A percentile compares a stretch with the other conserved stretches of the same genome.
Conservation (phyloP, 2,329 filamentous ascomycete genomes). For the Fusarium illudens region DNA sequence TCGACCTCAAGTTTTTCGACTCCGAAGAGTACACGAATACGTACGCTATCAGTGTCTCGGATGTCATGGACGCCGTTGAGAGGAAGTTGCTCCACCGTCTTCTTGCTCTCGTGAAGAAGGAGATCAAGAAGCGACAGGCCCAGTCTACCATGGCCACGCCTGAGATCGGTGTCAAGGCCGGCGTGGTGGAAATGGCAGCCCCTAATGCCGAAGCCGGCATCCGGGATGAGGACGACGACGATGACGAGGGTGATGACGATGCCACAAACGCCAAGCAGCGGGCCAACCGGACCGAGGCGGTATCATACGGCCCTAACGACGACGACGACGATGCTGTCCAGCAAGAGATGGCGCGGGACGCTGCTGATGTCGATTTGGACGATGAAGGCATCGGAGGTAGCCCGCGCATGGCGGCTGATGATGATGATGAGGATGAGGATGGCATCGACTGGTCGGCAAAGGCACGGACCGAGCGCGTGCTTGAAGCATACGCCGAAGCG, state of each 20-base stretch:
- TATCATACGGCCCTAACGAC: constrained; percentile 92
- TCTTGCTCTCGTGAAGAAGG: constrained; percentile 73
- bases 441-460: constrained; percentile 52
- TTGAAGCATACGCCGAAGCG: constrained; percentile 70
- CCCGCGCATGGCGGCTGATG: constrained; percentile 52
- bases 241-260: constrained; percentile 79
- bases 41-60: constrained; percentile 81
- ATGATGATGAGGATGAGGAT: constrained; percentile 48
- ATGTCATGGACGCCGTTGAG: constrained; percentile 84
- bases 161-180: constrained; percentile 68
- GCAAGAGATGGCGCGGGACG: constrained; percentile 67
- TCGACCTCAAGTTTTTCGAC: constrained; percentile 85
- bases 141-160: constrained; percentile 76
- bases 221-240: constrained; percentile 59
- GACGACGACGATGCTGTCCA: constrained; percentile 86
- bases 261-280: constrained; percentile 77
- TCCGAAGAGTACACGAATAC: constrained; percentile 82
- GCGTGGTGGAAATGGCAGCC: constrained; percentile 61
- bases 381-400: constrained; percentile 64
- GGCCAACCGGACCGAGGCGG: constrained; percentile 79
- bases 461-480: constrained; percentile 70
- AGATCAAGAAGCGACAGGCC: constrained; percentile 82
- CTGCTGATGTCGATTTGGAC: constrained; percentile 63
- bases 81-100: constrained; percentile 78
- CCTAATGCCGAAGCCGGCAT: constrained; percentile 46